These are phyloP conservation scores for Corinectria fuckeliana DNA, from an alignment of 2,329 filamentous ascomycete species.

Conservation along the genomic window DNA sequence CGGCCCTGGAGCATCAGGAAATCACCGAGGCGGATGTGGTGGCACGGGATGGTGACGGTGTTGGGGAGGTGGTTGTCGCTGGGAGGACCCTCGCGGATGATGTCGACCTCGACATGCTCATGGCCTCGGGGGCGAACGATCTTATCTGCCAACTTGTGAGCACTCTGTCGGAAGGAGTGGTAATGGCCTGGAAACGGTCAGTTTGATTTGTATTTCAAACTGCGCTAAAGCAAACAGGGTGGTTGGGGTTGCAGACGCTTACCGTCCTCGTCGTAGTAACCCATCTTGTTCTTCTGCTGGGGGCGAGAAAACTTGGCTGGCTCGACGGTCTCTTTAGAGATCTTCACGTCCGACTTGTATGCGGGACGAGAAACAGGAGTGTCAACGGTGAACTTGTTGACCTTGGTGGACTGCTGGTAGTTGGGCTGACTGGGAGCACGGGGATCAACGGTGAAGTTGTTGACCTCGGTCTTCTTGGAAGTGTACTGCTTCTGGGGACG, in stretches of 20 bases:
- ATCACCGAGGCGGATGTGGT: slow-evolving; percentile 99
- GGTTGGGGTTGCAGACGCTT: slow-evolving; percentile 37
- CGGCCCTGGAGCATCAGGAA: slow-evolving; percentile 98
- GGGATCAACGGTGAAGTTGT: slow-evolving; percentile 23
- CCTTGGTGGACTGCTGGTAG: slow-evolving; percentile 25
- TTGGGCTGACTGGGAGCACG: slow-evolving; percentile 11
- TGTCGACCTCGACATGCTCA: slow-evolving; percentile 58
- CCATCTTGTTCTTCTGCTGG: slow-evolving; percentile 63
- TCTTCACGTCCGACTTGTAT: slow-evolving; percentile 62
- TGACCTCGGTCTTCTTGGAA: slow-evolving; percentile 20
- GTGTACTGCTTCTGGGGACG: slow-evolving; percentile 17
- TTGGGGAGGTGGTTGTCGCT: slow-evolving; percentile 62
- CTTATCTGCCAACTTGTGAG: slow-evolving; percentile 65
- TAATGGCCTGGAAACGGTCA: slow-evolving; percentile 57
- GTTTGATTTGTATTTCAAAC: slow-evolving; percentile 17
- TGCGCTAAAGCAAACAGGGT: background rate
- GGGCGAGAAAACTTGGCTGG: slow-evolving; percentile 51
- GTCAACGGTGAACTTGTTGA: slow-evolving; percentile 42
- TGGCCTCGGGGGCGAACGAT: slow-evolving; percentile 57
- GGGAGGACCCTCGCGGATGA: slow-evolving; percentile 40
- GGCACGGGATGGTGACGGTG: slow-evolving; percentile 97
- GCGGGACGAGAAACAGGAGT: slow-evolving; percentile 50
- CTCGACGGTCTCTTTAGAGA: slow-evolving; percentile 72
- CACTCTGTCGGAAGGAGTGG: slow-evolving; percentile 63
- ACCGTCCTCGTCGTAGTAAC: slow-evolving; percentile 71